A percentile compares a stretch with the other conserved stretches of the same genome.
Evolutionary conservation across 352 stramenopile species (phyloP).

Genomic region (Pythium coloratum): DNA sequence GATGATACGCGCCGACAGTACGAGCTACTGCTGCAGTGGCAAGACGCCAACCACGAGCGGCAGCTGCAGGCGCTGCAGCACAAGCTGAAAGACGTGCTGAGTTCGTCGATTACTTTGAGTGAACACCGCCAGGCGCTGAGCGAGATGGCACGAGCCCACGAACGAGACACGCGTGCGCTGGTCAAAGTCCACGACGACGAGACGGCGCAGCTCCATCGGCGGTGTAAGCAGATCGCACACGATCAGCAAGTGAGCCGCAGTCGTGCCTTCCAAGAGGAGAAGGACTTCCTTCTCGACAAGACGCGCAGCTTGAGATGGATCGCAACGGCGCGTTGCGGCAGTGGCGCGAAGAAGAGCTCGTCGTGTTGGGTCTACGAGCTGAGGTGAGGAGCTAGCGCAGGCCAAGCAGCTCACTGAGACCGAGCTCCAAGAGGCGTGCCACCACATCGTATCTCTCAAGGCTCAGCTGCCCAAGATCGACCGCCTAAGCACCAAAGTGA

Average conservation of each 20-base stretch:
- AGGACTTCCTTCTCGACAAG: slow-evolving; percentile 29
- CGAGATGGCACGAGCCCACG: slow-evolving; percentile 22
- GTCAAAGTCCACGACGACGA: slow-evolving; percentile 29
- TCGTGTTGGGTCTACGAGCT: slow-evolving; percentile 3
- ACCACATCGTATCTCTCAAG: slow-evolving; percentile 49
- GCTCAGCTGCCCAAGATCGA: slow-evolving; percentile 30
- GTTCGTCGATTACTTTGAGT: slow-evolving; percentile 44
- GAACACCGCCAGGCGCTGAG: slow-evolving; percentile 54
- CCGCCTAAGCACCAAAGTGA: slow-evolving; percentile 17
- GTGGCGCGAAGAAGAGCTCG: slow-evolving; percentile 35
- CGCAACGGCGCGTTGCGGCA: slow-evolving; percentile 32
- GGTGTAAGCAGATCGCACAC: slow-evolving; percentile 34
- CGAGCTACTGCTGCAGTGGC: slow-evolving; percentile 44
- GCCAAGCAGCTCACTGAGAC: slow-evolving; percentile 22
- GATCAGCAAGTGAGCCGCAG: slow-evolving; percentile 19
- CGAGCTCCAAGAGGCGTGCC: slow-evolving; percentile 39
- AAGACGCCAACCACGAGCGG: slow-evolving; percentile 44
- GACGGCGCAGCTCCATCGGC: slow-evolving; percentile 25
- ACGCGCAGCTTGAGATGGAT: slow-evolving; percentile 38
- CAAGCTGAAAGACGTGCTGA: slow-evolving; percentile 46
- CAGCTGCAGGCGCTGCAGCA: slow-evolving; percentile 40
- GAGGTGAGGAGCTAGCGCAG: slow-evolving; percentile 11
- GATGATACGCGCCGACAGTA: slow-evolving; percentile 58
- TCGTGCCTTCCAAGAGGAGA: slow-evolving; percentile 31
- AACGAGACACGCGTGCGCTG: slow-evolving; percentile 31